phyloP scores from a whole-genome alignment of 2,329 filamentous ascomycete species.

The Sporothrix humicola region DNA sequence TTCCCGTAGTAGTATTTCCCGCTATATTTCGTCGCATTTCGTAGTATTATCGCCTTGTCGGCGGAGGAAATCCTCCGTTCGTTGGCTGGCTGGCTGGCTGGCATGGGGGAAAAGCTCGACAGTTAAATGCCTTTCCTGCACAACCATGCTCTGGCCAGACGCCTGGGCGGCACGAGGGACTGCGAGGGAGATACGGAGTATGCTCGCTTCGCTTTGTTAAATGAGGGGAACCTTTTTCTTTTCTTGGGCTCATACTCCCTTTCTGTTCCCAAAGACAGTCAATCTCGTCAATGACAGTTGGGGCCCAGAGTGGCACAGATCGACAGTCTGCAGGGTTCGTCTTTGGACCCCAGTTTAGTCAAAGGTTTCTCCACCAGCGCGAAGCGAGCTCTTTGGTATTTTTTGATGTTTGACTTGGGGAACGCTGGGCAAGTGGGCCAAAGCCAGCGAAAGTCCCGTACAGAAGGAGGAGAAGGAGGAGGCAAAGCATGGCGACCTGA shows the following conservation, averaged over 20 bases:
- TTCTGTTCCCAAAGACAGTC: no score
- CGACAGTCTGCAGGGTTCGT: slow-evolving; percentile 30
- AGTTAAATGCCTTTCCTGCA: neutral
- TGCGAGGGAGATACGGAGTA: no score
- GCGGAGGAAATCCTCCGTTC: slow-evolving; percentile 32
- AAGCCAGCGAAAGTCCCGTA: slow-evolving; percentile 1
- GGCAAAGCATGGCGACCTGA: neutral
- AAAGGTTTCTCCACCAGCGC: neutral
- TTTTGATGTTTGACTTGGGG: neutral
- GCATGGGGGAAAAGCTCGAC: neutral
- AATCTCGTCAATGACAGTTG: neutral
- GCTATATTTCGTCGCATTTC: neutral
- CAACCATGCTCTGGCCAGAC: neutral
- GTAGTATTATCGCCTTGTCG: neutral
- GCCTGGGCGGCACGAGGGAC: neutral
- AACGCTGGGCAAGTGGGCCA: slow-evolving; percentile 14
- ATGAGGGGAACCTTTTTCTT: no score
- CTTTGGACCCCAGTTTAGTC: slow-evolving; percentile 8
- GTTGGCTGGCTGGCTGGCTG: neutral
- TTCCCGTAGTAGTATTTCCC: neutral
- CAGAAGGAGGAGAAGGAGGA: neutral
- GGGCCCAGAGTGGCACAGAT: slow-evolving; percentile 26
- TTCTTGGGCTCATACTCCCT: no score
- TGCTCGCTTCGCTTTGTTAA: no score
- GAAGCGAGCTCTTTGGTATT: neutral